Percentiles rank a stretch among this genome's conserved stretches.
Evolutionary conservation across 108 stramenopile genomes (phyloP).

Genomic region (Conticribra guillardii): DNA sequence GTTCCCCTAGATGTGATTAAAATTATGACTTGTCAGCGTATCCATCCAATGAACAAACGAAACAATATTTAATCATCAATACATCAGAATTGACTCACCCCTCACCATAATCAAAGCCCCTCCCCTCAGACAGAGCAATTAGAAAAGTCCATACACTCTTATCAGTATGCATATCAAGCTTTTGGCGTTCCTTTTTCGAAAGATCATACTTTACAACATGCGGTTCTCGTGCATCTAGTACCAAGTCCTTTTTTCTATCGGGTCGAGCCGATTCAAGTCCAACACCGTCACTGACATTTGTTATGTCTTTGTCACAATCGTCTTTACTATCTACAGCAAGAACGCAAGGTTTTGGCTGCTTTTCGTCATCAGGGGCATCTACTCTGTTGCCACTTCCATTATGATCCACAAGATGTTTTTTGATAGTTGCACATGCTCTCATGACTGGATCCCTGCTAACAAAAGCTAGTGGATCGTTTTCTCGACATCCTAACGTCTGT

Average conservation of each 20-base stretch:
- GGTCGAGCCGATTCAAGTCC: background rate
- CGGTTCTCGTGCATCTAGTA: conserved; percentile 78
- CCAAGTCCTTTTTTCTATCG: conserved; percentile 15
- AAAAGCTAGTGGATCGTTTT: conserved; percentile 60
- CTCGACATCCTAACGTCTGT: conserved; percentile 82
- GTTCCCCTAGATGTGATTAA: too few species aligned
- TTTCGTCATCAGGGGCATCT: too few species aligned
- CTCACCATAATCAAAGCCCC: conserved; percentile 31
- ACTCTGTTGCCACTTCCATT: background rate
- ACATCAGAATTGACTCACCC: too few species aligned
- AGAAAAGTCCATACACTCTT: background rate
- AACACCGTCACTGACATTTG: background rate
- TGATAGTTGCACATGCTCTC: conserved; percentile 31
- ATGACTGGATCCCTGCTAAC: conserved; percentile 31
- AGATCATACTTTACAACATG: conserved; percentile 83
- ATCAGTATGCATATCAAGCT: conserved; percentile 14
- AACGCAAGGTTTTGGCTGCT: too few species aligned
- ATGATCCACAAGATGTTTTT: conserved; percentile 12
- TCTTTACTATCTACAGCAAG: too few species aligned
- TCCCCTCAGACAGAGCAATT: conserved; percentile 53
- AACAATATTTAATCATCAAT: too few species aligned
- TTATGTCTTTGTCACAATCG: background rate
- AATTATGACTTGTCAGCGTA: too few species aligned
- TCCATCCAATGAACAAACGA: too few species aligned
- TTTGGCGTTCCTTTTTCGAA: conserved; percentile 71